A percentile compares a stretch with the other conserved stretches of the same genome.
These are phyloP conservation scores for Clarireedia homoeocarpa DNA, from an alignment of 2,329 filamentous ascomycete genomes.

Conservation along the genomic window DNA sequence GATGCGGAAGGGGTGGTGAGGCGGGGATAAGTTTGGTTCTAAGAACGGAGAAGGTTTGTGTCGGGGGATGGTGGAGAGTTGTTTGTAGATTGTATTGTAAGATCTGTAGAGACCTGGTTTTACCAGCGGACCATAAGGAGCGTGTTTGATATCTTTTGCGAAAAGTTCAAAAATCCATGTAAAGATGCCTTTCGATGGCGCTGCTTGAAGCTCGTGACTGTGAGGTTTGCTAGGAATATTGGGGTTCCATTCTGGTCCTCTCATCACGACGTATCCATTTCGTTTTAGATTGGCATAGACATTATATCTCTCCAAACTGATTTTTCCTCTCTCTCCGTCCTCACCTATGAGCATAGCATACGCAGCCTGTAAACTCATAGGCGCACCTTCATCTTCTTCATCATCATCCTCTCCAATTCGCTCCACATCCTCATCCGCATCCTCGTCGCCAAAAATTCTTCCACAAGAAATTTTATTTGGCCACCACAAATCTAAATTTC, in stretches of 20 bases:
- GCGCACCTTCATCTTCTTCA: constrained; percentile 58
- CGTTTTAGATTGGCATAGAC: constrained; percentile 83
- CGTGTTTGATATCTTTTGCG: constrained; percentile 15
- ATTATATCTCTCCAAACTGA: constrained; percentile 70
- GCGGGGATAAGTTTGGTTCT: constrained; percentile 27
- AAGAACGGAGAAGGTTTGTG: constrained; percentile 48
- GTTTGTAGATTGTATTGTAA: constrained; percentile 65
- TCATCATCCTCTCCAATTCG: constrained; percentile 23
- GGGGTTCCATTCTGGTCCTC: constrained; percentile 51
- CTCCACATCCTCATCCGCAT: constrained; percentile 34
- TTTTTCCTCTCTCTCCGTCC: constrained; percentile 52
- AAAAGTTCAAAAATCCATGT: constrained; percentile 27
- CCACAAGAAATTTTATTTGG: constrained; percentile 48
- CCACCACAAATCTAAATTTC: constrained; percentile 82
- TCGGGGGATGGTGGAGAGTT: constrained; percentile 64
- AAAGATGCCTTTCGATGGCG: constrained; percentile 22
- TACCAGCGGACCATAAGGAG: constrained; percentile 48
- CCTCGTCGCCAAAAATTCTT: constrained; percentile 24
- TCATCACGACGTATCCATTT: constrained; percentile 70
- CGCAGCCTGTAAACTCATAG: constrained; percentile 83
- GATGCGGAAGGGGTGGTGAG: constrained; percentile 54
- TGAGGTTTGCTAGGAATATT: constrained; percentile 14
- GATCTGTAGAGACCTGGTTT: constrained; percentile 57
- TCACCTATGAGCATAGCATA: constrained; percentile 77
- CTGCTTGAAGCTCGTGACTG: background rate